Percentiles rank a stretch among this genome's conserved stretches.
Evolutionary conservation across 441 rosid genomes (phyloP).

Genomic region (Erysimum cheiri): DNA sequence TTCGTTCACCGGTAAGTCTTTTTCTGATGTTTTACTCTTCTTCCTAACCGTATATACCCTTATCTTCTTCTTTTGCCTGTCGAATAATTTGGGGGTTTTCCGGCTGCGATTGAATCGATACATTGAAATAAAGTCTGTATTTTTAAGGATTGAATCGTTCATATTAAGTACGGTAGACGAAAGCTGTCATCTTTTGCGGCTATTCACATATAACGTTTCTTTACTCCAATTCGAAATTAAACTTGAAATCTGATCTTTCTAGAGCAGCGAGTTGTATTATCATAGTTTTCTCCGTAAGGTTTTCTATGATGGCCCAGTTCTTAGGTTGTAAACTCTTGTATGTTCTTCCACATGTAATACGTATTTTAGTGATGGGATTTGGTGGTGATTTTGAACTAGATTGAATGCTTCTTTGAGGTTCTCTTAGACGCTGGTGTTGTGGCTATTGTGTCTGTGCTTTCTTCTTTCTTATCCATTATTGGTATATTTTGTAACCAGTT

Average conservation of each 20-base stretch:
- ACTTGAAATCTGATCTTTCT: slow-evolving; percentile 4
- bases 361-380: background rate
- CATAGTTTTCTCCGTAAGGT: background rate
- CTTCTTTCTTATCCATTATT: background rate
- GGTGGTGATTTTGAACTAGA: slow-evolving; percentile 9
- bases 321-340: background rate
- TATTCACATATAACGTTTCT: background rate
- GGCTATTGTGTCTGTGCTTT: background rate
- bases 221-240: background rate
- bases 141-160: background rate
- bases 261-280: background rate
- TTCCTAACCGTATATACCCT: background rate
- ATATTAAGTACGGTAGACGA: background rate
- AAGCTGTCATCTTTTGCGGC: slow-evolving; percentile 16
- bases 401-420: background rate
- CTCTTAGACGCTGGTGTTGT: background rate
- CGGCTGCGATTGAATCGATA: too few relatives aligned
- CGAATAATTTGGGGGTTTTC: background rate
- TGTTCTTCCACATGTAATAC: background rate
- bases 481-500: background rate
- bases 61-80: background rate
- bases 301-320: background rate
- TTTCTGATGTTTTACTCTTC: background rate
- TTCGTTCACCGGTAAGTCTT: slow-evolving; percentile 27
- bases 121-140: background rate